A percentile compares a stretch with the other conserved stretches of the same genome.
These are phyloP conservation scores for Phytophthora fragariae DNA, from an alignment of 352 stramenopile genomes.

Conservation along the genomic window DNA sequence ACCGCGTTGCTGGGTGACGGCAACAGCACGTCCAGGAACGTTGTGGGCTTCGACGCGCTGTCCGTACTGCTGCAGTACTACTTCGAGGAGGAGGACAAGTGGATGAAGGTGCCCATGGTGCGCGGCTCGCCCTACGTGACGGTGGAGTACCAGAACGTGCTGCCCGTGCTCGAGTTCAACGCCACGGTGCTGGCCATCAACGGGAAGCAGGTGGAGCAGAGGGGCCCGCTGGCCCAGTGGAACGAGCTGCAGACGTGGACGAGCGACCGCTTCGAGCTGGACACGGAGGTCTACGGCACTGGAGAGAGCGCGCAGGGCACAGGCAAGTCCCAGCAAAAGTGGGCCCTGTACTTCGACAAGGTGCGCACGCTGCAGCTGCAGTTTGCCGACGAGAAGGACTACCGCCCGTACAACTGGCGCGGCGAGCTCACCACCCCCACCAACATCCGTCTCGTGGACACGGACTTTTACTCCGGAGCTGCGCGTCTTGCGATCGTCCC, in stretches of 20 bases:
- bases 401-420: constrained; percentile 66
- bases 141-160: constrained; percentile 74
- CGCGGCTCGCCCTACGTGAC: constrained; percentile 84
- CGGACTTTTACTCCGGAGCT: constrained; percentile 67
- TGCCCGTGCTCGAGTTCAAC: constrained; percentile 80
- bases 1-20: constrained; percentile 57
- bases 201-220: constrained; percentile 44
- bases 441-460: constrained; percentile 73
- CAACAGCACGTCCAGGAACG: constrained; percentile 68
- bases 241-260: constrained; percentile 58
- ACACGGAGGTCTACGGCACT: constrained; percentile 71
- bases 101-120: constrained; percentile 63
- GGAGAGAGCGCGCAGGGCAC: constrained; percentile 30
- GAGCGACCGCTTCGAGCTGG: constrained; percentile 71
- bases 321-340: constrained; percentile 57
- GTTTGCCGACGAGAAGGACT: constrained; percentile 73
- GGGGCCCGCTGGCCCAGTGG: constrained; percentile 23
- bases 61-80: constrained; percentile 75
- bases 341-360: constrained; percentile 78
- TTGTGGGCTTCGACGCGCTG: constrained; percentile 75
- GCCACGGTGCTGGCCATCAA: constrained; percentile 69
- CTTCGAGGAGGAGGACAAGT: constrained; percentile 50
- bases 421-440: constrained; percentile 78
- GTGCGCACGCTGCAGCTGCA: constrained; percentile 72
- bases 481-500: constrained; percentile 71